A percentile compares a stretch with the other conserved stretches of the same genome.
phyloP scores from a whole-genome alignment of 2,329 filamentous ascomycete genomes.

The Juglanconis sp. region DNA sequence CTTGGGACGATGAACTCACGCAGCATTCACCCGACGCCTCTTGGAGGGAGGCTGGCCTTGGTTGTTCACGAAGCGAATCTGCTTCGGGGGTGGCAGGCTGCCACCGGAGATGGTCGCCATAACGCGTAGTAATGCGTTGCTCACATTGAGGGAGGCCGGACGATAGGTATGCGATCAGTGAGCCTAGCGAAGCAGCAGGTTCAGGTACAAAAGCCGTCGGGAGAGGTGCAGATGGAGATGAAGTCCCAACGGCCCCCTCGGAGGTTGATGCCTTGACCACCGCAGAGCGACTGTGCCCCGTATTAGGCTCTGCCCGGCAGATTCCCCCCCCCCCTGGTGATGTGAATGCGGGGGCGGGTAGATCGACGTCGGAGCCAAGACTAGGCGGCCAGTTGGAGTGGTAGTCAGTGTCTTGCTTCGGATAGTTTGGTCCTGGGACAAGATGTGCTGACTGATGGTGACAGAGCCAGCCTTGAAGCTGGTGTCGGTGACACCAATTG shows the following conservation, averaged over 20 bases:
- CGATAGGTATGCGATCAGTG: not conserved
- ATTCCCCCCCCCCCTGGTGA: too few relatives aligned
- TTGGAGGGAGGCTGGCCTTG: slow-evolving; percentile 79
- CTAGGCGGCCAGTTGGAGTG: not conserved
- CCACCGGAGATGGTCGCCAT: slow-evolving; percentile 47
- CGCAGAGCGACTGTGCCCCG: too few relatives aligned
- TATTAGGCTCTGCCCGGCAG: too few relatives aligned
- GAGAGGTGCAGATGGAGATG: not conserved
- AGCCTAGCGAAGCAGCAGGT: not conserved
- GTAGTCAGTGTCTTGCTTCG: not conserved
- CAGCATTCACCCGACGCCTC: slow-evolving; percentile 73
- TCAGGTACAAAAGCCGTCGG: not conserved
- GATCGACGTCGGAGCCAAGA: slow-evolving; percentile 1
- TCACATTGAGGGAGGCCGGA: slow-evolving; percentile 5
- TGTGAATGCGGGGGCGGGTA: not conserved
- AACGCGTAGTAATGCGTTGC: slow-evolving; percentile 20
- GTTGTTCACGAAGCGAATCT: slow-evolving; percentile 78
- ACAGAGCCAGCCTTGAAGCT: not conserved
- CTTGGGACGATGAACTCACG: slow-evolving; percentile 48
- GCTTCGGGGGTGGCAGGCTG: slow-evolving; percentile 46
- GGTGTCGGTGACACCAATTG: not conserved
- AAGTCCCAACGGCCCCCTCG: not conserved
- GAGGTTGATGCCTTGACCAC: too few relatives aligned
- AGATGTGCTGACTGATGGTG: too few relatives aligned
- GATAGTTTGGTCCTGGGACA: not conserved